Evolutionary conservation across 306 rosid species (phyloP), one percentile per base, ranked within the genome.

Genomic region (Vigna reflexopilosa): DNA sequence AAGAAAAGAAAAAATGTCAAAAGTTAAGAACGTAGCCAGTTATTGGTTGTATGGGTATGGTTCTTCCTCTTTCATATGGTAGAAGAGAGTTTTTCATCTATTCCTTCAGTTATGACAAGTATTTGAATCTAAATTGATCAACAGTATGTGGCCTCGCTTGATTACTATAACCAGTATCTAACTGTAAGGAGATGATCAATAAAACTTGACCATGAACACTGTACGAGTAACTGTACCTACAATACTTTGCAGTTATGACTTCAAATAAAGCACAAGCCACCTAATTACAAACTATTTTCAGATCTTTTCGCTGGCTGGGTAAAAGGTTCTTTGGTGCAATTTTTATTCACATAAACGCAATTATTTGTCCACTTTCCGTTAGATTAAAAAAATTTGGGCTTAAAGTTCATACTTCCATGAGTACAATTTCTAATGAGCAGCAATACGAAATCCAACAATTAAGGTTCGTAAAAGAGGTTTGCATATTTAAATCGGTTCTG

Each of bases 21-120:
- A 40, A 50, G 48, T 42, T 40, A 40, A 44, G 47, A 32, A 30
- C 6, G 67, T 38, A 6, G 67, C 38, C 66, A 56, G 28, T 28
- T 70, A 63, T 63, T 62, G 45, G 17, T 49, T 15, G 44, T 49
- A 49, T 59, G 20, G 28, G 51, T 70, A 52, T 52, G 50, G 52
- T 13, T 52, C 12, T 66, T 66, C 72, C 19, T 19, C 54, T 20
- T 42, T 20, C 67, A 32, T 32, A 62, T 30, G 3, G 9, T 49
- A 17, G 9, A 70, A 16, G 9, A 50, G 47, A 14, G 48, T 44
- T 44, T 26, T 45, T 51, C 7, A 38, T 6, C 7, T 34, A 6
- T 38, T 3, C 16, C 50, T 45, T 11, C 15, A 12, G 12, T 45
- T 11, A 2, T 45, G 28, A 38, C 16, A 15, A 30, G 45, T 26